Base-by-base conservation (phyloP, 352 stramenopile species). In the Phytophthora pinifolia region DNA sequence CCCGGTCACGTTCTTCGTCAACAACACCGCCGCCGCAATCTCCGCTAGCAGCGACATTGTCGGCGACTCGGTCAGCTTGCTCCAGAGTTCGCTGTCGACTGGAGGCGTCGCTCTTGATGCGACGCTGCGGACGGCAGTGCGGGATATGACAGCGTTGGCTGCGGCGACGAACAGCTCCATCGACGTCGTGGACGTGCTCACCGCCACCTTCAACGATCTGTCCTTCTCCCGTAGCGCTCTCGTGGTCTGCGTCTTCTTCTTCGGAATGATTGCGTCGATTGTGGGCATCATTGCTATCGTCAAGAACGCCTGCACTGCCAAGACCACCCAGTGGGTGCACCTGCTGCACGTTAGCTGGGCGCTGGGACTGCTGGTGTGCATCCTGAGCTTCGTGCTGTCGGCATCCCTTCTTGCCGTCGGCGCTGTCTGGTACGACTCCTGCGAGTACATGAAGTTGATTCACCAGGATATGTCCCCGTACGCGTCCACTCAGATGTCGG, bases 361-460 rank as follows among this genome's bases (percentile, higher is more conserved):
- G 13, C 65, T 92, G n/a, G 73, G 72, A 1, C 72, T 86, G 45
- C 71, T 92, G 0, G 81, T 92, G 13, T 89, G 79, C 52, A 85
- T 92, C 31, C 37, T 92, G n/a, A 80, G 79, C 13, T 94, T 94
- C 41, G 78, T 92, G 6, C 54, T 92, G 3, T 79, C 81, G 1
- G 71, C 81, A 6, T 88, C 77, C 1, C 60, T 93, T 12, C 74
- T 93, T 9, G 83, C 83, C 2, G 79, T 93, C 18, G 78, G 73
- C 13, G 83, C 81, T 33, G 64, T 93, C 31, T 93, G 79, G 79
- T 91, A 79, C 51, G 83, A 93, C 39, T 76, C 74, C 13, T 93
- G 83, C 65, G 82, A 83, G 43, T 92, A 93, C 59, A 83, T 93
- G 74, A 86, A 81, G 52, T 72, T 92, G n/a, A 30, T 92, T 14